Evolutionary conservation across 2,329 filamentous ascomycete species (phyloP).

Genomic region (Beauveria varroae): DNA sequence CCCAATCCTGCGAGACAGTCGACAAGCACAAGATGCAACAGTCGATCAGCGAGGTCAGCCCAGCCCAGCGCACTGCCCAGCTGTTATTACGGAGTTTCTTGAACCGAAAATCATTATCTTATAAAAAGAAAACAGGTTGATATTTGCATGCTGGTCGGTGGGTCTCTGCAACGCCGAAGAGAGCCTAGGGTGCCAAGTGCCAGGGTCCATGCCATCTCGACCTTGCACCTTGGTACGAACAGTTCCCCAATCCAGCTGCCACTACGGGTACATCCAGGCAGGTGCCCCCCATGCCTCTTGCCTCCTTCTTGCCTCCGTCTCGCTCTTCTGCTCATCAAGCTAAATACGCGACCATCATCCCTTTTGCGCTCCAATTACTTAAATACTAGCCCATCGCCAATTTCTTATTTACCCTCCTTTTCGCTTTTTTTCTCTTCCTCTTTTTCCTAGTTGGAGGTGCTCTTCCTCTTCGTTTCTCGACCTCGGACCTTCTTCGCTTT

Average conservation of each 20-base stretch:
- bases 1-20: not conserved
- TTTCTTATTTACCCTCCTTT: not conserved
- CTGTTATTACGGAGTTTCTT: not conserved
- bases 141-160: not conserved
- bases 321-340: not conserved
- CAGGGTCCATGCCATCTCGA: not conserved
- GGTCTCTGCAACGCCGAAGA: not conserved
- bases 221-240: not conserved
- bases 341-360: not conserved
- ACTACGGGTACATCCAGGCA: not conserved
- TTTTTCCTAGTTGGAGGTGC: not conserved
- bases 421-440: not conserved
- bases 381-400: slow-evolving; percentile 10
- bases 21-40: not conserved
- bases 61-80: not conserved
- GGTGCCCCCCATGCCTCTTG: not conserved
- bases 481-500: not conserved
- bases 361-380: not conserved
- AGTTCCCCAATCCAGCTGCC: not conserved
- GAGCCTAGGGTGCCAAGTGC: not conserved
- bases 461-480: not conserved
- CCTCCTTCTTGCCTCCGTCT: not conserved
- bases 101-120: not conserved
- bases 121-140: not conserved
- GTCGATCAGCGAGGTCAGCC: too few species aligned